These are phyloP conservation scores for Hymenoscyphus albidus DNA, from an alignment of 2,329 filamentous ascomycete genomes.

Conservation along the genomic window DNA sequence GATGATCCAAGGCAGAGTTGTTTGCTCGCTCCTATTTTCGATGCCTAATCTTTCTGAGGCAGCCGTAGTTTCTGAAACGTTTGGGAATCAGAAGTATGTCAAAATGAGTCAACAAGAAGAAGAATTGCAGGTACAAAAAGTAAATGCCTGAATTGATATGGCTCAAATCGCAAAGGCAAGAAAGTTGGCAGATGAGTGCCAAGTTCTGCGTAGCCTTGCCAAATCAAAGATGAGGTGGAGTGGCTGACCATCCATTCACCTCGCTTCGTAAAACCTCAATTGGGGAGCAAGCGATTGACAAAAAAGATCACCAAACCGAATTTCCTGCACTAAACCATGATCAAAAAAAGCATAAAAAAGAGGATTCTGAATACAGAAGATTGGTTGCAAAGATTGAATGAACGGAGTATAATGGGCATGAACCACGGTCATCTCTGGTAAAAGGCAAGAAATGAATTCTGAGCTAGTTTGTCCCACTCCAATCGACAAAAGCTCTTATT, in stretches of 20 bases:
- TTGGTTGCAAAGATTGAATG: constrained; percentile 47
- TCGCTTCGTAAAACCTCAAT: not conserved
- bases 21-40: not conserved
- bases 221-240: not conserved
- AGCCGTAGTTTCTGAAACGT: not conserved
- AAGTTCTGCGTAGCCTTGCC: not conserved
- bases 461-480: constrained; percentile 38
- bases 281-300: not conserved
- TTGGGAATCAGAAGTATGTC: not conserved
- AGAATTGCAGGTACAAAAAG: constrained; percentile 1
- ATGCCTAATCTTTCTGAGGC: constrained; percentile 7
- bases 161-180: not conserved
- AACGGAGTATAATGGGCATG: constrained; percentile 50
- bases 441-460: constrained; percentile 40
- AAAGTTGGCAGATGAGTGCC: constrained; percentile 1
- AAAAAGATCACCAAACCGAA: not conserved
- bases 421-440: constrained; percentile 39
- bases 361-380: constrained; percentile 30
- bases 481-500: constrained; percentile 11
- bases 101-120: not conserved
- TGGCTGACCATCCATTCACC: not conserved
- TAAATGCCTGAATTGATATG: not conserved
- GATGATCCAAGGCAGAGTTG: constrained; percentile 6
- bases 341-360: constrained; percentile 12
- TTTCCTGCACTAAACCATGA: not conserved